Percentiles rank a stretch among this genome's conserved stretches.
Conservation (phyloP, 345 rosid species). For the Microcos paniculata region DNA sequence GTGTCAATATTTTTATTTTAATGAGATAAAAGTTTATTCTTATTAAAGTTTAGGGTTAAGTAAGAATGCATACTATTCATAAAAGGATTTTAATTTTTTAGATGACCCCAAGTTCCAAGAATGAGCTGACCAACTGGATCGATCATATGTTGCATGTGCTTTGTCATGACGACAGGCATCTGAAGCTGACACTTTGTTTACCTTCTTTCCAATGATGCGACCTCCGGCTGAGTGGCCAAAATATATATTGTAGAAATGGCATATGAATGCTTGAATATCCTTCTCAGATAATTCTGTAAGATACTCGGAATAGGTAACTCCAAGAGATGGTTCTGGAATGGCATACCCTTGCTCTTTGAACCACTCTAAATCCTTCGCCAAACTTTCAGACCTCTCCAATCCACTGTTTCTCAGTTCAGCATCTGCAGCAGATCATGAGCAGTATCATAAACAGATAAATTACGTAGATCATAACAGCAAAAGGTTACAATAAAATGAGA, state of each 20-base stretch:
- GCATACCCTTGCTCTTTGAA: slow-evolving; percentile 81
- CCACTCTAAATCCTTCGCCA: slow-evolving; percentile 84
- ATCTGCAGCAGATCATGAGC: slow-evolving; percentile 40
- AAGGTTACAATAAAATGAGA: background rate
- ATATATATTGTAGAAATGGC: slow-evolving; percentile 95
- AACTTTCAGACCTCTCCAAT: slow-evolving; percentile 67
- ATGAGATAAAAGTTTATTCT: too few relatives aligned
- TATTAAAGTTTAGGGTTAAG: too few relatives aligned
- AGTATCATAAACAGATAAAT: slow-evolving; percentile 6
- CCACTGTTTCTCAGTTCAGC: slow-evolving; percentile 82
- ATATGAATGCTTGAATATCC: slow-evolving; percentile 93
- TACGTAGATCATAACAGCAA: slow-evolving; percentile 7
- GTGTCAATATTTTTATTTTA: too few relatives aligned
- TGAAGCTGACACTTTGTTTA: slow-evolving; percentile 21
- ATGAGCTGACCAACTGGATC: too few relatives aligned
- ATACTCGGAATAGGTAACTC: slow-evolving; percentile 53
- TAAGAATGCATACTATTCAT: too few relatives aligned
- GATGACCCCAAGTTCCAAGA: too few relatives aligned
- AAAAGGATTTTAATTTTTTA: too few relatives aligned
- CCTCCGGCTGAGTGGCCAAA: slow-evolving; percentile 98
- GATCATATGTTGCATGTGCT: too few relatives aligned
- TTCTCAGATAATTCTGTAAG: slow-evolving; percentile 70
- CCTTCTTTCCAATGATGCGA: slow-evolving; percentile 95
- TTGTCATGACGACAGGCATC: too few relatives aligned
- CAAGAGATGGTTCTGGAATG: slow-evolving; percentile 87